A percentile compares a stretch with the other conserved stretches of the same genome.
These are phyloP conservation scores for Sporothrix euskadiensis DNA, from an alignment of 2,329 filamentous ascomycete genomes.

Conservation along the genomic window DNA sequence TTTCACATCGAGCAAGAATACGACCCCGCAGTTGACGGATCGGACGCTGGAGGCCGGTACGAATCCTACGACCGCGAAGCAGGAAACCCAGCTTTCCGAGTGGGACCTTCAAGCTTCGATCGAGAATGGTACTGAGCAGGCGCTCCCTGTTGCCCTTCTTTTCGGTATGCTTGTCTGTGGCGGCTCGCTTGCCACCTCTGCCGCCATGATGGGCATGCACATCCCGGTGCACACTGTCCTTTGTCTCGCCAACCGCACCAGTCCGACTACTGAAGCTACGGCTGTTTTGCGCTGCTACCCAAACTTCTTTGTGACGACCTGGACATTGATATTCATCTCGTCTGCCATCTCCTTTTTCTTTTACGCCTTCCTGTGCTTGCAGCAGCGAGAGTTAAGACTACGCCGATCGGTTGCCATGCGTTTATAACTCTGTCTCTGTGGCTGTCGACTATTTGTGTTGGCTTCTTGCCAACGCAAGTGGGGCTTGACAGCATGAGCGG, in stretches of 20 bases:
- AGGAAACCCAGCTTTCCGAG: not conserved
- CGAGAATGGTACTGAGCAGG: slow-evolving; percentile 1
- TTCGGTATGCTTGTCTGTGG: not conserved
- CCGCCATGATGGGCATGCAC: slow-evolving; percentile 26
- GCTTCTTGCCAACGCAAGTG: slow-evolving; percentile 23
- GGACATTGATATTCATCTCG: slow-evolving; percentile 22
- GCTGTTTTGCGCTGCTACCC: slow-evolving; percentile 23
- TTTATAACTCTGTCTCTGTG: slow-evolving; percentile 22
- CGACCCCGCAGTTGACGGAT: not conserved
- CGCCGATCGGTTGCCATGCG: slow-evolving; percentile 22
- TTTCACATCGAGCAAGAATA: slow-evolving; percentile 5
- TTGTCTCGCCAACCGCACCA: not conserved
- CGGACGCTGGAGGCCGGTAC: not conserved
- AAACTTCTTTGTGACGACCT: slow-evolving; percentile 31
- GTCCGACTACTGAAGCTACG: not conserved
- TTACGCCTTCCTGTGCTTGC: slow-evolving; percentile 16
- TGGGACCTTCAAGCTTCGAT: not conserved
- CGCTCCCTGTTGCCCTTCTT: slow-evolving; percentile 14
- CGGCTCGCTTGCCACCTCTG: slow-evolving; percentile 15
- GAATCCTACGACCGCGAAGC: not conserved
- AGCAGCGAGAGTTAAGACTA: slow-evolving; percentile 26
- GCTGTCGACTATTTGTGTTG: slow-evolving; percentile 24
- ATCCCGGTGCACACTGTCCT: slow-evolving; percentile 27
- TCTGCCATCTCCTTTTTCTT: slow-evolving; percentile 3
- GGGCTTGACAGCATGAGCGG: not conserved